These are phyloP conservation scores for Kluyveromyces nonfermentans DNA, from an alignment of 805 yeast species.

Conservation along the genomic window DNA sequence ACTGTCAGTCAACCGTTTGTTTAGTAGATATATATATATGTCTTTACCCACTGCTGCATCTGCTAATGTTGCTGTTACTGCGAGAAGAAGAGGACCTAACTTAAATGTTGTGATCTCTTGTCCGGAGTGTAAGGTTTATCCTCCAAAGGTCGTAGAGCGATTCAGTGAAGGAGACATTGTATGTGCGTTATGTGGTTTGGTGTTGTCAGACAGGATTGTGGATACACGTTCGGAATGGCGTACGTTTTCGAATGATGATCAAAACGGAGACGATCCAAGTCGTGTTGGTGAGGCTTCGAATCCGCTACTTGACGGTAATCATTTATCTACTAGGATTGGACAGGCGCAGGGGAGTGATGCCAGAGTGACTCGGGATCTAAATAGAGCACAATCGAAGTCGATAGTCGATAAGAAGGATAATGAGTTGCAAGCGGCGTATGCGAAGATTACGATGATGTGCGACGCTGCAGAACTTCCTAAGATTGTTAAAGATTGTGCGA, in stretches of 20 bases:
- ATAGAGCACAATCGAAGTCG: constrained; percentile 79
- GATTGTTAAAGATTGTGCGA: constrained; percentile 95
- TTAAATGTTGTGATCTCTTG: constrained; percentile 83
- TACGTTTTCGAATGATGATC: constrained; percentile 95
- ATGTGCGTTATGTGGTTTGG: constrained; percentile 96
- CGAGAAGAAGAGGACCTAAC: constrained; percentile 52
- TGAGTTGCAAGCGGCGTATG: constrained; percentile 79
- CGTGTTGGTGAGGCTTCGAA: constrained; percentile 99
- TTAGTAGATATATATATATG: constrained; percentile 1
- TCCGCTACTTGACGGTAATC: constrained; percentile 84
- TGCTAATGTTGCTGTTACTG: constrained; percentile 10
- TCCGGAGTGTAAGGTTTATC: constrained; percentile 92
- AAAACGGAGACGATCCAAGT: constrained; percentile 94
- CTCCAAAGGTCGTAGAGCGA: constrained; percentile 90
- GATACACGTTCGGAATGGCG: constrained; percentile 98
- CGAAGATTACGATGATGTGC: constrained; percentile 89
- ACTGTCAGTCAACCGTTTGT: background rate
- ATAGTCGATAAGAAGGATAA: constrained; percentile 82
- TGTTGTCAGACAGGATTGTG: constrained; percentile 81
- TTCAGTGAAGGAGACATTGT: constrained; percentile 97
- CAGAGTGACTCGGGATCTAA: constrained; percentile 81
- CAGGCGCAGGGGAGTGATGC: constrained; percentile 80
- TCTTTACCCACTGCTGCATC: constrained; percentile 9
- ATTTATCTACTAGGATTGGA: constrained; percentile 86
- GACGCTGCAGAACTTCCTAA: constrained; percentile 93